Evolutionary conservation across 2,329 filamentous ascomycete genomes (phyloP).

Genomic region (Arthrobotrys musiformis): DNA sequence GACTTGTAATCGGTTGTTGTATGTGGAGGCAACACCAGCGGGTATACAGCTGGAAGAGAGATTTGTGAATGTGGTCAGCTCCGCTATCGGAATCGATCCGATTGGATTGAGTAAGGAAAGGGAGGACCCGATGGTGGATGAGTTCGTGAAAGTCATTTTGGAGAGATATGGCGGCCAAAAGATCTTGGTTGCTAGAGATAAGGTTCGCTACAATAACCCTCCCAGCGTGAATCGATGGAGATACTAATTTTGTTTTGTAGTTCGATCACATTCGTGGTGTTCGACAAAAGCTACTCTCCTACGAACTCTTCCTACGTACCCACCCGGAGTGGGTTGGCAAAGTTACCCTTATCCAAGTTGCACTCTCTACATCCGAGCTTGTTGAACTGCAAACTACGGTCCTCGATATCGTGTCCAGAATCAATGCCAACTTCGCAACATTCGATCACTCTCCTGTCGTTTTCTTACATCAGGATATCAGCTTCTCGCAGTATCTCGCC

Average conservation of each 20-base stretch:
- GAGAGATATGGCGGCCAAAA: constrained; percentile 88
- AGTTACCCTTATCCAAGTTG: constrained; percentile 88
- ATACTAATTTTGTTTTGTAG: constrained; percentile 40
- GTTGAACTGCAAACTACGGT: constrained; percentile 87
- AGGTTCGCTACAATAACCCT: constrained; percentile 63
- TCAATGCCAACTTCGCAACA: constrained; percentile 91
- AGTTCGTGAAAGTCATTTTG: constrained; percentile 82
- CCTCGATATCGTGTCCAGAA: constrained; percentile 91
- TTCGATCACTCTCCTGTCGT: constrained; percentile 91
- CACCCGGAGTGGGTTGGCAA: constrained; percentile 89
- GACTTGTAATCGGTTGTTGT: constrained; percentile 89
- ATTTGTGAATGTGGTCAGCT: constrained; percentile 86
- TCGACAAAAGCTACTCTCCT: constrained; percentile 89
- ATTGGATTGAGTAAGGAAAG: constrained; percentile 77
- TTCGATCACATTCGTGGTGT: constrained; percentile 92
- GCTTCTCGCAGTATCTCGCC: constrained; percentile 91
- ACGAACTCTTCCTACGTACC: constrained; percentile 92
- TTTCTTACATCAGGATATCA: constrained; percentile 93
- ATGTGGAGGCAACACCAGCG: constrained; percentile 87
- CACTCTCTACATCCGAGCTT: constrained; percentile 88
- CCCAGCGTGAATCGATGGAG: neutral
- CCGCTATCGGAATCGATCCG: constrained; percentile 92
- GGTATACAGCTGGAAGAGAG: constrained; percentile 91
- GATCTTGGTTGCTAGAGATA: constrained; percentile 91
- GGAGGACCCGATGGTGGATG: constrained; percentile 75